A percentile compares a stretch with the other conserved stretches of the same genome.
phyloP scores from a whole-genome alignment of 1,139 yeast species.

The Pichia terricola region DNA sequence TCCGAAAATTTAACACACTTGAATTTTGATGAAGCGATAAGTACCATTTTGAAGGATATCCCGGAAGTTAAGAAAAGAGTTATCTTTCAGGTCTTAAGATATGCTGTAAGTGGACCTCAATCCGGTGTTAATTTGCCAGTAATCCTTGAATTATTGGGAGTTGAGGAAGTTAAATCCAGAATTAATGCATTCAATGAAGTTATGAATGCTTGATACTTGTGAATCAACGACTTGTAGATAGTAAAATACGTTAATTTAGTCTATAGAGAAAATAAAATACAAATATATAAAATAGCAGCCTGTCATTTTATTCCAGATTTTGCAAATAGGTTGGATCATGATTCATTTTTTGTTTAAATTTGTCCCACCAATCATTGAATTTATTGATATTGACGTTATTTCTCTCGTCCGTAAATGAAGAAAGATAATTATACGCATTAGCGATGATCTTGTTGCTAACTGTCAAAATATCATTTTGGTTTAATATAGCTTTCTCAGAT shows the following conservation, averaged over 20 bases:
- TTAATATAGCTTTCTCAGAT: slow-evolving; percentile 1
- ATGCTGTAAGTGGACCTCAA: slow-evolving; percentile 61
- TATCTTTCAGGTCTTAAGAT: slow-evolving; percentile 54
- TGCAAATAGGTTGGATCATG: slow-evolving; percentile 80
- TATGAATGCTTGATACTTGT: slow-evolving; percentile 1
- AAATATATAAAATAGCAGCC: no score
- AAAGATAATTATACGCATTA: slow-evolving; percentile 82
- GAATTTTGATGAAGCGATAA: slow-evolving; percentile 8
- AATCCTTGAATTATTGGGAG: slow-evolving; percentile 49
- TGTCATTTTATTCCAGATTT: slow-evolving; percentile 18
- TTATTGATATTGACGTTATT: slow-evolving; percentile 84
- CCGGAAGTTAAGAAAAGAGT: slow-evolving; percentile 9
- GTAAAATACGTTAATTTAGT: no score
- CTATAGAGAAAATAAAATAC: no score
- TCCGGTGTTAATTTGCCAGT: slow-evolving; percentile 66
- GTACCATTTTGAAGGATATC: slow-evolving; percentile 1
- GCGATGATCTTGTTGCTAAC: slow-evolving; percentile 83
- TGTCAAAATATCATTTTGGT: slow-evolving; percentile 16
- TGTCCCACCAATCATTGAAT: slow-evolving; percentile 95
- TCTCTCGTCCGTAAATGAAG: slow-evolving; percentile 68
- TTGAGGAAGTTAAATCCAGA: slow-evolving; percentile 33
- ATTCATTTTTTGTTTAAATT: slow-evolving; percentile 63
- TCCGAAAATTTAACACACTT: slow-evolving; percentile 3
- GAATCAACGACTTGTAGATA: no score
- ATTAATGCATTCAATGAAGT: slow-evolving; percentile 23